phyloP scores from a whole-genome alignment of 2,329 filamentous ascomycete species.

The Venturia asperata region DNA sequence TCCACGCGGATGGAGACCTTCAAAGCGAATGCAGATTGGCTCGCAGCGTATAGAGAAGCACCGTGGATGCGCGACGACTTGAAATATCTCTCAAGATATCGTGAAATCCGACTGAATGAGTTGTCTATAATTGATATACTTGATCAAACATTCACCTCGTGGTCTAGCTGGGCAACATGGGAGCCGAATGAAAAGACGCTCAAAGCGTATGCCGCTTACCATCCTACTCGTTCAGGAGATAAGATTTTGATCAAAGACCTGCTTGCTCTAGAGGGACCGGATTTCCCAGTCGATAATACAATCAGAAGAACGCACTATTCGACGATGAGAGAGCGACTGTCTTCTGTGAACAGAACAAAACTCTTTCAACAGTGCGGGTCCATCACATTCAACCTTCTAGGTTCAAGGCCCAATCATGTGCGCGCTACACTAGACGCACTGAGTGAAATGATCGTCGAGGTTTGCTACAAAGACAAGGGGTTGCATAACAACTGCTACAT shows the following conservation, averaged over 20 bases:
- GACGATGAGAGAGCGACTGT: slow-evolving; percentile 9
- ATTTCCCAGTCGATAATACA: slow-evolving; percentile 21
- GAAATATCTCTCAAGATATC: slow-evolving; percentile 17
- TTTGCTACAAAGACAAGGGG: background rate
- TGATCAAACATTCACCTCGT: slow-evolving; percentile 26
- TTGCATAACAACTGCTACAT: background rate
- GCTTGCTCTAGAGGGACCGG: slow-evolving; percentile 29
- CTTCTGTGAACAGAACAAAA: background rate
- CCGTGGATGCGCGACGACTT: background rate
- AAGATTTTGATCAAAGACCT: slow-evolving; percentile 24
- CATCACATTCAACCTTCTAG: background rate
- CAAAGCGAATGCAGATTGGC: slow-evolving; percentile 24
- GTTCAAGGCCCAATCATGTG: background rate
- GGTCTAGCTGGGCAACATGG: slow-evolving; percentile 30
- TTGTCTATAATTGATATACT: slow-evolving; percentile 22
- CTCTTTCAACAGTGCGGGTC: background rate
- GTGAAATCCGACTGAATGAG: background rate
- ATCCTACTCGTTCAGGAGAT: background rate
- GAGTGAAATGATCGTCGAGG: background rate
- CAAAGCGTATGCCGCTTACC: slow-evolving; percentile 20
- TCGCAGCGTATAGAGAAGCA: slow-evolving; percentile 27
- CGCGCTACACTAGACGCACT: background rate
- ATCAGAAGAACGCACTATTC: background rate
- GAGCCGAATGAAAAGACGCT: slow-evolving; percentile 25
- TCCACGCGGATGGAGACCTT: slow-evolving; percentile 27